Conservation (phyloP, 2,329 filamentous ascomycete species). For the Ascochyta viciae-villosae region DNA sequence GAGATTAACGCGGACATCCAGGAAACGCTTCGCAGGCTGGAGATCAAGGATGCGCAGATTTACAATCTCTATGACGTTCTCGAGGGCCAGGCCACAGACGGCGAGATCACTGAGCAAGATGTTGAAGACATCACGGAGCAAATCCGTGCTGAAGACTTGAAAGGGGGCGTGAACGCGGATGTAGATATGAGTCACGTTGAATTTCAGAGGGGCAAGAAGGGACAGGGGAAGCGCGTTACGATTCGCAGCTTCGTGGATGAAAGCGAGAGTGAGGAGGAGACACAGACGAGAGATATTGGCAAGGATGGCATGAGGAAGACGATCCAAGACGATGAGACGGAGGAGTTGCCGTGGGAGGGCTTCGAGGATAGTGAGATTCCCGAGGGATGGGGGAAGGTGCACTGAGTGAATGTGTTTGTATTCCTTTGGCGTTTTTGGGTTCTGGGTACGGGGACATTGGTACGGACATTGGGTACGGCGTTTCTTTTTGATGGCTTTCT, state of each 20-base stretch:
- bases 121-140: constrained; percentile 54
- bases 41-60: constrained; percentile 78
- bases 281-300: constrained; percentile 29
- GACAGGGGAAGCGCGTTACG: constrained; percentile 46
- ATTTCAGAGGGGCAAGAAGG: constrained; percentile 37
- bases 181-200: constrained; percentile 31
- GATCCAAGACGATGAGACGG: constrained; percentile 33
- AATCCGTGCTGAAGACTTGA: constrained; percentile 49
- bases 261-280: constrained; percentile 35
- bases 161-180: not conserved
- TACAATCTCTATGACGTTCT: constrained; percentile 85
- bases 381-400: constrained; percentile 13
- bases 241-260: constrained; percentile 47
- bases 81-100: constrained; percentile 72
- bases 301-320: constrained; percentile 11
- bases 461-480: constrained; percentile 4
- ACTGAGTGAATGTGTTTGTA: not conserved
- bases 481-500: not conserved
- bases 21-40: constrained; percentile 67
- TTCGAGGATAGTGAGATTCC: constrained; percentile 38
- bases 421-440: constrained; percentile 6
- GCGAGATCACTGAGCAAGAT: constrained; percentile 55
- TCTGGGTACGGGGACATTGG: not conserved
- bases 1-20: constrained; percentile 67
- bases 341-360: constrained; percentile 50